A percentile compares a stretch with the other conserved stretches of the same genome.
Evolutionary conservation across 169 alveolate species (phyloP).

Genomic region (Plasmodium falciparum): DNA sequence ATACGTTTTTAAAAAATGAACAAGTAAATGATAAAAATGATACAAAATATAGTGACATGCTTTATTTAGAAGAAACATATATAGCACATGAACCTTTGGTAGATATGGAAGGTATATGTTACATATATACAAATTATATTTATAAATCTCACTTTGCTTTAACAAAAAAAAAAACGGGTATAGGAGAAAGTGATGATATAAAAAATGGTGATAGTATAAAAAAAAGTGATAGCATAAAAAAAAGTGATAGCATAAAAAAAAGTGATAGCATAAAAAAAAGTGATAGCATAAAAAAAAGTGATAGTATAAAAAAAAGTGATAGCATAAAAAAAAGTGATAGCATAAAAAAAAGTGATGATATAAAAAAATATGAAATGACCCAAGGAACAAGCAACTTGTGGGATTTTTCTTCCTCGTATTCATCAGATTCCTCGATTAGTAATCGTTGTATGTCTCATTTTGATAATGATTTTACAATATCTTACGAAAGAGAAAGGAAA

Average conservation of each 20-base stretch:
- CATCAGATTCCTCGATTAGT: no score
- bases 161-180: conserved; percentile 15
- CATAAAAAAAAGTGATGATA: neutral
- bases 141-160: conserved; percentile 64
- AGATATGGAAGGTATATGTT: conserved; percentile 18
- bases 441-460: no score
- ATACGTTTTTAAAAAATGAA: conserved; percentile 23
- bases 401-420: no score
- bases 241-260: neutral
- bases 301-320: neutral
- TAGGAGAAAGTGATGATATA: neutral
- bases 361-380: no score
- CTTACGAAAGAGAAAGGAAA: no score
- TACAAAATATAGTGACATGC: conserved; percentile 33
- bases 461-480: no score
- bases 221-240: neutral
- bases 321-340: neutral
- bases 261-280: neutral
- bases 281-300: neutral
- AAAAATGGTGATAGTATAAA: neutral
- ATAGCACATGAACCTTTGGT: neutral
- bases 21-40: conserved; percentile 42
- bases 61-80: conserved; percentile 6
- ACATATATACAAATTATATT: conserved; percentile 41
- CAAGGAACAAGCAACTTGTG: no score